Evolutionary conservation across 495 filamentous ascomycete genomes (phyloP).

Genomic region (Thermochaetoides thermophila): DNA sequence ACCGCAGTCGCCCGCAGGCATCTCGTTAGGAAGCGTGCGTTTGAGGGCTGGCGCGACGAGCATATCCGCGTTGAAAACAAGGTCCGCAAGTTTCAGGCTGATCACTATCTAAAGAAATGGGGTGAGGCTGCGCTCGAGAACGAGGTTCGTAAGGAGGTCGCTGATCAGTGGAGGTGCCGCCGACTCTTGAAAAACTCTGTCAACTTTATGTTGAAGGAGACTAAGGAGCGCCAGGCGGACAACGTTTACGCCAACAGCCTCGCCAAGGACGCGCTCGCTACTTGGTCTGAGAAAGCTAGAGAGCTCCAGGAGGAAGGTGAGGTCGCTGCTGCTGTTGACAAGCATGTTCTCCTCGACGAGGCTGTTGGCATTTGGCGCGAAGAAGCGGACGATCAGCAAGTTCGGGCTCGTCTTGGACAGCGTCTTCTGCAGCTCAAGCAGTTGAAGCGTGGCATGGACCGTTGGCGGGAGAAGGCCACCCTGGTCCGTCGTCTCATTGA

Average conservation of each 20-base stretch:
- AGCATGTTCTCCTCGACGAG: slow-evolving; percentile 17
- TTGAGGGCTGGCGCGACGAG: slow-evolving; percentile 63
- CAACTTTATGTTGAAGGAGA: slow-evolving; percentile 8
- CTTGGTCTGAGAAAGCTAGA: slow-evolving; percentile 9
- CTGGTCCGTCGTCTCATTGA: slow-evolving; percentile 9
- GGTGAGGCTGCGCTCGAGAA: slow-evolving; percentile 12
- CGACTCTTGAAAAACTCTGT: slow-evolving; percentile 4
- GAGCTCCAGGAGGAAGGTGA: slow-evolving; percentile 7
- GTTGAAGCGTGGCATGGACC: slow-evolving; percentile 4
- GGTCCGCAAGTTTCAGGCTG: slow-evolving; percentile 46
- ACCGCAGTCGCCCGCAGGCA: slow-evolving; percentile 50
- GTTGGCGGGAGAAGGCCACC: slow-evolving; percentile 18
- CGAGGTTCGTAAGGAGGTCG: slow-evolving; percentile 15
- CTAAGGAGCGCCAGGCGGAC: slow-evolving; percentile 15
- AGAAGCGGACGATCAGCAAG: slow-evolving; percentile 12
- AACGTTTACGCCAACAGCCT: slow-evolving; percentile 1
- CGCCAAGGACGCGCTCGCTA: slow-evolving; percentile 1
- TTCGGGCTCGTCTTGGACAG: slow-evolving; percentile 8
- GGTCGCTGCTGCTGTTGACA: slow-evolving; percentile 12
- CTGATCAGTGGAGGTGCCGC: slow-evolving; percentile 7
- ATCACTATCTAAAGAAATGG: slow-evolving; percentile 25
- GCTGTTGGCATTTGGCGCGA: slow-evolving; percentile 18
- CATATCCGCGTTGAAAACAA: slow-evolving; percentile 61
- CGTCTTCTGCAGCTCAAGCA: slow-evolving; percentile 6
- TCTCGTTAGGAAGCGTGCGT: slow-evolving; percentile 56